Conservation (phyloP, 2,329 filamentous ascomycete species). For the Colletotrichum horii region DNA sequence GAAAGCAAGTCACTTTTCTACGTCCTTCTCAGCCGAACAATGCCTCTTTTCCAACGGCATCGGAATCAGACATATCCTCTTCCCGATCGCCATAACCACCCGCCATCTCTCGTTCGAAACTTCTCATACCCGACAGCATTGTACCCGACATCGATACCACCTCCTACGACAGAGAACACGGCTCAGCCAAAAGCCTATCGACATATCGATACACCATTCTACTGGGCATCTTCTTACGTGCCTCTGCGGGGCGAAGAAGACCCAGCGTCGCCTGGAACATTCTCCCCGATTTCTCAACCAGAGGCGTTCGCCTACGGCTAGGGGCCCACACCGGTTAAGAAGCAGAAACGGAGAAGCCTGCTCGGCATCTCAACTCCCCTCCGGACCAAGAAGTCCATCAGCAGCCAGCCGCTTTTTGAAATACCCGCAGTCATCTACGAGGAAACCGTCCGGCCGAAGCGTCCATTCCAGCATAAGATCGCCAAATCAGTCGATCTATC, state of each 20-base stretch:
- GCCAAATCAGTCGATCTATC: slow-evolving; percentile 6
- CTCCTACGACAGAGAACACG: not conserved
- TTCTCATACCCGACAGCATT: slow-evolving; percentile 27
- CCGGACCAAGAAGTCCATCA: not conserved
- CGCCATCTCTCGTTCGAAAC: slow-evolving; percentile 20
- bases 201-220: not conserved
- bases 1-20: not conserved
- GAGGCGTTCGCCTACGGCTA: slow-evolving; percentile 19
- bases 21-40: not conserved
- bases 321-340: not conserved
- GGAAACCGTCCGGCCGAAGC: not conserved
- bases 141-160: not conserved
- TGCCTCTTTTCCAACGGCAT: slow-evolving; percentile 8
- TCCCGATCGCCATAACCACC: not conserved
- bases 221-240: slow-evolving; percentile 15
- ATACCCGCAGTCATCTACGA: not conserved
- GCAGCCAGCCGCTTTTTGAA: not conserved
- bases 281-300: not conserved
- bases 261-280: not conserved
- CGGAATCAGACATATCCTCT: not conserved
- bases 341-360: slow-evolving; percentile 12
- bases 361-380: not conserved
- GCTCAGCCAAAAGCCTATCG: not conserved
- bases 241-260: not conserved
- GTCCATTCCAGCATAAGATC: not conserved